Base-by-base conservation (phyloP, 1,284 basidiomycete species). In the Ceratobasidium papillatum region DNA sequence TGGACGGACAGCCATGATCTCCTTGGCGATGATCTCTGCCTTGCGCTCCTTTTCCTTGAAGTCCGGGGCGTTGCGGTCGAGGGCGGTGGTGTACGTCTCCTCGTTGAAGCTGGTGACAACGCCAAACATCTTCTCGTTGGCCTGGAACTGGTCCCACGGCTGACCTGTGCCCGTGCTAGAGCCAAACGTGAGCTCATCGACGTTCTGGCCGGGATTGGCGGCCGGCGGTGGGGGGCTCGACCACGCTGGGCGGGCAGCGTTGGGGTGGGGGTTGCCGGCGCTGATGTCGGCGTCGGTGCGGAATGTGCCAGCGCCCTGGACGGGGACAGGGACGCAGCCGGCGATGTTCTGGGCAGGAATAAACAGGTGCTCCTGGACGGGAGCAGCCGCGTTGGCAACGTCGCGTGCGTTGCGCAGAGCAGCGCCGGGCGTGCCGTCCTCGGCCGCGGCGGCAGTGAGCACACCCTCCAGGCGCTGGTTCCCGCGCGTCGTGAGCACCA, bases 111-210 rank as follows among this genome's bases (percentile, higher is more conserved):
- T 89, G 9, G 95, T 94, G 80, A 88, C 95, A 77, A 96, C 90
- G 22, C 98, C 98, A 81, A 98, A 99, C 76, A 95, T 86, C 78
- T 92, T 88, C 83, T 98, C 96, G 83, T 99, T 99, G 73, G 87
- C 94, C 51, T 92, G 92, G 80, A 99, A 99, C 84, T 99, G 97
- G 82, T 99, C 96, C 97, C 98, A 99, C 0, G 85, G 84, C 56
- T 83, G 82, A 74, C 82, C 84, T 47, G 78, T 80, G 54, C 77
- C 82, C 8, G 79, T 77, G 12, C 87, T 82, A 25, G 85, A 85
- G 19, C 90, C 91, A 77, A 94, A 93, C 0, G 91, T 93, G 65
- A 88, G 76, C 65, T 92, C 91, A 79, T 93, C 91, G 65, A 83
- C 85, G 64, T 81, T 80, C 3, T 78, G 79, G 36, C 30, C 51